Conservation (phyloP, 495 filamentous ascomycete species). For the Talaromyces liani region DNA sequence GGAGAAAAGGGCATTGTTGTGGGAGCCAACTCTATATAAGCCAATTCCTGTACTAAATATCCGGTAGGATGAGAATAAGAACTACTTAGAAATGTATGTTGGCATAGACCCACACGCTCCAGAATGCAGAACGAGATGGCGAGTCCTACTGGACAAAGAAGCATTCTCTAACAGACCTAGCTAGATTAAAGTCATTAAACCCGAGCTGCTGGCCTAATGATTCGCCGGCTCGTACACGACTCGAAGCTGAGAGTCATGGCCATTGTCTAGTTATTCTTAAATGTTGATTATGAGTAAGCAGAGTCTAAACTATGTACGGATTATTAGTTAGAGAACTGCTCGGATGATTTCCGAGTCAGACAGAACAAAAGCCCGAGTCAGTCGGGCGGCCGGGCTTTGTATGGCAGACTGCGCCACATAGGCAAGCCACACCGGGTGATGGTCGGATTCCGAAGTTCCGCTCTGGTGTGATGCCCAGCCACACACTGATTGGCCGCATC, state of each 20-base stretch:
- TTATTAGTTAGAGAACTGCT: neutral
- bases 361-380: neutral
- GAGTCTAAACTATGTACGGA: neutral
- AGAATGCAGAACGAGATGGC: neutral
- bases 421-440: neutral
- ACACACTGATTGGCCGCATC: neutral
- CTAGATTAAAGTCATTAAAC: too few relatives aligned
- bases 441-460: constrained; percentile 2
- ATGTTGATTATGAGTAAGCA: neutral
- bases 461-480: neutral
- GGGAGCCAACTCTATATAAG: neutral
- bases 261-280: too few relatives aligned
- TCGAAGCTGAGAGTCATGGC: neutral
- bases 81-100: neutral
- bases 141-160: neutral
- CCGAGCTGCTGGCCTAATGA: too few relatives aligned
- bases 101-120: neutral
- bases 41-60: neutral
- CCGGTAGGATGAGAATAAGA: neutral
- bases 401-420: neutral
- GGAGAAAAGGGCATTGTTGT: neutral
- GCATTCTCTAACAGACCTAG: too few relatives aligned
- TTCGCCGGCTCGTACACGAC: too few relatives aligned
- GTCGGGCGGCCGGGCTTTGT: neutral
- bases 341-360: too few relatives aligned